Evolutionary conservation across 2,329 filamentous ascomycete genomes (phyloP).

Genomic region (Lecanosticta acicola): DNA sequence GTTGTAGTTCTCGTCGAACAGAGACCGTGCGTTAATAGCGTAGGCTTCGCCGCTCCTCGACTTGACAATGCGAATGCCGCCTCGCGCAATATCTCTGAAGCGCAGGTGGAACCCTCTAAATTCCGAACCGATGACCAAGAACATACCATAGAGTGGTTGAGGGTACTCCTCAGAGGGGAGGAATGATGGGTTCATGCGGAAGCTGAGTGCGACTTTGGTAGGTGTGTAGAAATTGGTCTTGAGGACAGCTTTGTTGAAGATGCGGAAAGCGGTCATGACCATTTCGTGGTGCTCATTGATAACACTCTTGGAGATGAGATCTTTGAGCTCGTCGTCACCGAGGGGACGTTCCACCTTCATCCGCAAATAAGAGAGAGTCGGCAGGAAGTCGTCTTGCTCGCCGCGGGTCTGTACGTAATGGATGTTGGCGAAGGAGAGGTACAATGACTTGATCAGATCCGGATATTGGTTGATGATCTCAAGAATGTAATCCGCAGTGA

Average conservation of each 20-base stretch:
- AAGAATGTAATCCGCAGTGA: constrained; percentile 95
- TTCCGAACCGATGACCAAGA: constrained; percentile 94
- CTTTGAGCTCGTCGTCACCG: constrained; percentile 66
- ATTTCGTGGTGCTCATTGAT: constrained; percentile 94
- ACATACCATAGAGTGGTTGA: constrained; percentile 93
- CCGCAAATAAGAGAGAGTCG: constrained; percentile 62
- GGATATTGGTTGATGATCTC: constrained; percentile 95
- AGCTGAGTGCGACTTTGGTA: constrained; percentile 95
- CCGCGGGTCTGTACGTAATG: constrained; percentile 68
- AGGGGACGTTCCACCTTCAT: constrained; percentile 67
- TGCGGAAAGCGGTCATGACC: constrained; percentile 94
- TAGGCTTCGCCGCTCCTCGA: constrained; percentile 95
- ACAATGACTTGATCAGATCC: constrained; percentile 76
- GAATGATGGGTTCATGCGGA: constrained; percentile 85
- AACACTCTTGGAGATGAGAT: constrained; percentile 71
- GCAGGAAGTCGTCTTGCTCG: constrained; percentile 62
- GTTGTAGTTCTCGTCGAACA: constrained; percentile 99
- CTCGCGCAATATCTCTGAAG: constrained; percentile 93
- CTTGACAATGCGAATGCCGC: constrained; percentile 97
- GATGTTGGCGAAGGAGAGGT: constrained; percentile 83
- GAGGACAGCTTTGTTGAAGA: constrained; percentile 87
- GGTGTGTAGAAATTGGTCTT: constrained; percentile 99
- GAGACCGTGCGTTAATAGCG: constrained; percentile 87
- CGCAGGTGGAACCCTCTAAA: constrained; percentile 95
- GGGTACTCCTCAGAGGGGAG: constrained; percentile 89